Evolutionary conservation across 2,329 filamentous ascomycete species (phyloP), one percentile per base, ranked within the genome.

Genomic region (Xylariales sp.): DNA sequence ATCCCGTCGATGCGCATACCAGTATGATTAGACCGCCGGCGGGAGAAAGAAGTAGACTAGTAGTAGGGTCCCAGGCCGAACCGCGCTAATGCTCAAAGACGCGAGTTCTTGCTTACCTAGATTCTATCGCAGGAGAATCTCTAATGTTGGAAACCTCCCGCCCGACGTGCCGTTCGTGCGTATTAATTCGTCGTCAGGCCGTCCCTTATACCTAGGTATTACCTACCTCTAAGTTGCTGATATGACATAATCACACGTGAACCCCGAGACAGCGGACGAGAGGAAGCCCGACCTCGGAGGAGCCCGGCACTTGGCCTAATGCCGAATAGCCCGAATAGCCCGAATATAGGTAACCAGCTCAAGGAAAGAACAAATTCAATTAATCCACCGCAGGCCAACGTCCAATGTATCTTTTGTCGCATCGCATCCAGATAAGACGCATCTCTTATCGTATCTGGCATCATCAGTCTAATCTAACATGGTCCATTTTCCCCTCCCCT

Each of bases 261-360:
- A 18, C 50, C 23, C 34, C 4, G 12, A 14, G 46, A 56, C 34
- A 50, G 49, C 28, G 39, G 39, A 36, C 10, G 16, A 59, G n/a
- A 34, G 30, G 41, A 61, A 62, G 52, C 45, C 52, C 57, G 52
- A 62, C 36, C 9, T 65, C 45, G 49, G 50, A 60, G 50, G 30
- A 34, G 23, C 32, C 34, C 60, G 23, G 10, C 43, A 34, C 32
- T 43, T 10, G 7, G 30, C 18, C 10, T 6, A 45, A 23, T n/a
- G 45, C 12, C 16, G 14, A 63, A 43, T 30, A 12, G 28, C 23
- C 23, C 23, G 23, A 57, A n/a, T 30, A 12, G 0, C 12, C 16
- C 5, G n/a, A 48, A 4, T 18, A 55, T 41, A 36, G 28, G 10
- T 32, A 23, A 53, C 30, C 30, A 36, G 23, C 23, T 2, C 23